These are phyloP conservation scores for Leucocoprinus leucothites DNA, from an alignment of 768 basidiomycete species.

Conservation along the genomic window DNA sequence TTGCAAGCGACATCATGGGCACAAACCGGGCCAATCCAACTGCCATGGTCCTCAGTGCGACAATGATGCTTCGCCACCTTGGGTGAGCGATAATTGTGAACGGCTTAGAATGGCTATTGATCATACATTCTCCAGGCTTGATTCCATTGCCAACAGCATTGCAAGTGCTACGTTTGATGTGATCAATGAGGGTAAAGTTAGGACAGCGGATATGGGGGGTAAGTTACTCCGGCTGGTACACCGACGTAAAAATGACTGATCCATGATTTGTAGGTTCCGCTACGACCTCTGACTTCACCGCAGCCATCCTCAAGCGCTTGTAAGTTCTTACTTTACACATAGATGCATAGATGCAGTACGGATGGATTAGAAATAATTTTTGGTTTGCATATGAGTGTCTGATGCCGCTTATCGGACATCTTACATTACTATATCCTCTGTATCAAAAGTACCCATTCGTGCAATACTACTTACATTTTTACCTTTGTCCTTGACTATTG, in stretches of 20 bases:
- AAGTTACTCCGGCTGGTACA: conserved; percentile 28
- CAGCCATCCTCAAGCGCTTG: conserved; percentile 84
- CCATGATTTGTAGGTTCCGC: conserved; percentile 56
- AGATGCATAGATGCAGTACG: conserved; percentile 8
- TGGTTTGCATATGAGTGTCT: conserved; percentile 16
- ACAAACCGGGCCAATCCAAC: conserved; percentile 95
- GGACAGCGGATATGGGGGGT: conserved; percentile 96
- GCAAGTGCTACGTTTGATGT: conserved; percentile 91
- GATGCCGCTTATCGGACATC: not conserved
- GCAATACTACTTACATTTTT: conserved; percentile 1
- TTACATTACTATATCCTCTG: conserved; percentile 12
- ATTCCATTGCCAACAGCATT: conserved; percentile 90
- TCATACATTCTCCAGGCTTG: conserved; percentile 52
- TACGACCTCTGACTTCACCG: conserved; percentile 93
- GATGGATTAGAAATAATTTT: conserved; percentile 18
- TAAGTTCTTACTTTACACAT: conserved; percentile 22
- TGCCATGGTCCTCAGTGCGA: conserved; percentile 95
- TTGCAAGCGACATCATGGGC: conserved; percentile 94
- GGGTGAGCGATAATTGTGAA: conserved; percentile 54
- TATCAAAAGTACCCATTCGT: conserved; percentile 17
- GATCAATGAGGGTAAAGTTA: conserved; percentile 82
- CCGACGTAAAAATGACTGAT: conserved; percentile 9
- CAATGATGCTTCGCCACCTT: conserved; percentile 96
- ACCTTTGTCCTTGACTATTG: not conserved
- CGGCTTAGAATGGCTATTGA: not conserved